Base-by-base conservation (phyloP, 2,329 filamentous ascomycete species). In the Paraphoma sp. region DNA sequence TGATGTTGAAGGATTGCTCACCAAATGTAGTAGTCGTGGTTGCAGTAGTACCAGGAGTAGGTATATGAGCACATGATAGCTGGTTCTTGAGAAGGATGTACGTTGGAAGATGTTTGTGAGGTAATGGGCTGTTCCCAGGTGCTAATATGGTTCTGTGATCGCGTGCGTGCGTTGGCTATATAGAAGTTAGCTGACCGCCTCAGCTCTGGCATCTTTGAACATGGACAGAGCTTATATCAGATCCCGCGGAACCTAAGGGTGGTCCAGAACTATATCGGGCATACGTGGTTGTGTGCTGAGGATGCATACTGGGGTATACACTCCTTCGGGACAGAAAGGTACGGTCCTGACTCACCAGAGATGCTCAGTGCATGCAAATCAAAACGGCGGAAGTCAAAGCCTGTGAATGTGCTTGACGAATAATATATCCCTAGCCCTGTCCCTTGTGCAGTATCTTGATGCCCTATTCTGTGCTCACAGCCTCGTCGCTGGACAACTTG, bases 11-110 rank as follows among this genome's bases (percentile, higher is more conserved):
- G 16, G 17, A 3, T 12, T n/a, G 45, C 54, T 53, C 52, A 73
- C 73, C 78, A 78, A 69, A 81, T 80, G 69, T 80, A 81, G 70
- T 80, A 80, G 64, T 79, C 79, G 69, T 80, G 79, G 69, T 79
- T 79, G 71, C 80, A 81, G 69, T 77, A 78, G 67, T 82, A 81
- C 74, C 77, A 78, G 31, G 74, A 76, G 65, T 81, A 82, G 10
- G 79, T 80, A 68, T 81, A 81, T 38, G 69, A 73, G 65, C 80
- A 82, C 80, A 82, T 82, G 23, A 48, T 69, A 6, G 7, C 44
- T 42, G 9, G 2, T 11, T 16, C 16, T n/a, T 14, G 40, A 2
- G 12, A 42, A n/a, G 10, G 6, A 38, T 23, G 23, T 23, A 5
- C 23, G 23, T 23, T 23, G 23, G 23, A 23, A 23, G 23, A 5